These are phyloP conservation scores for Tagetes patula DNA, from an alignment of 129 eudicot species.

Conservation along the genomic window DNA sequence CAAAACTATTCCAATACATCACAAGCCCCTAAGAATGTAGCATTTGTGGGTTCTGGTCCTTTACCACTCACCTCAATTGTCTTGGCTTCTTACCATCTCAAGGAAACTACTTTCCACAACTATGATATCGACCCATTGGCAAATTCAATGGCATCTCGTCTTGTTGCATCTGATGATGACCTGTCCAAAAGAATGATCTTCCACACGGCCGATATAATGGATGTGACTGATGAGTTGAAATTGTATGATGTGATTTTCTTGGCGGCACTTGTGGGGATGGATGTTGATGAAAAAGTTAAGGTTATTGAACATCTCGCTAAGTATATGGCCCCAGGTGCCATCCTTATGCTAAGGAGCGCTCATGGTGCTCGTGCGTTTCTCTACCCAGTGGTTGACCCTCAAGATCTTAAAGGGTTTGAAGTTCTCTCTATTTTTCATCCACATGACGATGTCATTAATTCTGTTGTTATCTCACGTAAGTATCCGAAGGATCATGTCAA, in stretches of 20 bases:
- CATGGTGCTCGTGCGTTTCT: constrained; percentile 25
- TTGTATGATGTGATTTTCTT: background rate
- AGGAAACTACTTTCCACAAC: background rate
- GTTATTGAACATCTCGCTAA: constrained; percentile 49
- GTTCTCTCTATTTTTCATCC: background rate
- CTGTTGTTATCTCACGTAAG: constrained; percentile 34
- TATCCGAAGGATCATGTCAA: constrained; percentile 46
- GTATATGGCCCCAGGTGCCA: constrained; percentile 62
- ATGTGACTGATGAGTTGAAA: background rate
- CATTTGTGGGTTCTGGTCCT: background rate
- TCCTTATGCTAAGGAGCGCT: constrained; percentile 66
- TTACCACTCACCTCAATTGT: background rate
- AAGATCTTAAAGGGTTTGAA: background rate
- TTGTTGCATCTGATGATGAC: background rate
- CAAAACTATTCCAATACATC: background rate
- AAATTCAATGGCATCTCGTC: background rate
- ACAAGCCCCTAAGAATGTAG: background rate
- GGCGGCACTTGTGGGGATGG: background rate
- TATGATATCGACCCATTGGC: background rate
- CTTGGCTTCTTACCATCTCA: background rate
- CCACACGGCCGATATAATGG: background rate
- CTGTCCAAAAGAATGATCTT: background rate
- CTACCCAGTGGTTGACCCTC: constrained; percentile 19
- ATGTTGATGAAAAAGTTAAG: background rate
- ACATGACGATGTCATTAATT: background rate